A percentile compares a stretch with the other conserved stretches of the same genome.
Evolutionary conservation across 2,329 filamentous ascomycete species (phyloP).

Genomic region (Talaromyces sp.): DNA sequence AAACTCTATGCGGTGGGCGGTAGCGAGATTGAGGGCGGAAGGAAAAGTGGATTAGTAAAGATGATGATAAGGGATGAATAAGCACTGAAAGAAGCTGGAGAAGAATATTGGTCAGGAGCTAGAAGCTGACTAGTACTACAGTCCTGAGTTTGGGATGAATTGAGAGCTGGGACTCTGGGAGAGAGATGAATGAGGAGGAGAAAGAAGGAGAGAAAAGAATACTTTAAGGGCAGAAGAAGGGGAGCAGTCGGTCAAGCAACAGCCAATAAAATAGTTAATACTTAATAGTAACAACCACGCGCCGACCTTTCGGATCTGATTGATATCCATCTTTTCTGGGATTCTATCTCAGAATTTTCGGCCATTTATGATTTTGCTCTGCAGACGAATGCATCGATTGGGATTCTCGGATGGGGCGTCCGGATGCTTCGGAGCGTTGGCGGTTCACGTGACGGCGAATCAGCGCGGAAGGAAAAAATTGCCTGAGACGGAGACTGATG

Average conservation of each 20-base stretch:
- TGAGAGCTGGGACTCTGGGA: too few relatives aligned
- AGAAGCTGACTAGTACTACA: background rate
- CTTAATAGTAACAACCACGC: too few relatives aligned
- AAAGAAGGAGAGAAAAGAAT: background rate
- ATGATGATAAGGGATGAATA: background rate
- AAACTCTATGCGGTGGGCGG: background rate
- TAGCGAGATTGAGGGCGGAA: background rate
- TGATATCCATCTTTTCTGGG: too few relatives aligned
- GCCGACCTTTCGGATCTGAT: too few relatives aligned
- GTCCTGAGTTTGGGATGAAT: too few relatives aligned
- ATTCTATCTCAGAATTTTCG: too few relatives aligned
- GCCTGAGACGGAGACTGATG: background rate
- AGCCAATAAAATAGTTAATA: too few relatives aligned
- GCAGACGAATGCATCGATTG: background rate
- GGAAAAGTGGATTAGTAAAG: background rate
- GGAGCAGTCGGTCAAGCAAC: too few relatives aligned
- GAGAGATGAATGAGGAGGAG: background rate
- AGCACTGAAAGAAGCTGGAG: background rate
- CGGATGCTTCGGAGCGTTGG: conserved; percentile 4
- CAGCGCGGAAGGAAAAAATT: background rate
- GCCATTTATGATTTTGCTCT: background rate
- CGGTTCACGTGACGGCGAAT: background rate
- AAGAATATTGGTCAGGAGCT: background rate
- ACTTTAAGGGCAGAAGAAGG: too few relatives aligned
- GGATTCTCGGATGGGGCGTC: background rate